Evolutionary conservation across 1,284 basidiomycete species (phyloP), one percentile per base, ranked within the genome.

Genomic region (Ceratobasidium sp.): DNA sequence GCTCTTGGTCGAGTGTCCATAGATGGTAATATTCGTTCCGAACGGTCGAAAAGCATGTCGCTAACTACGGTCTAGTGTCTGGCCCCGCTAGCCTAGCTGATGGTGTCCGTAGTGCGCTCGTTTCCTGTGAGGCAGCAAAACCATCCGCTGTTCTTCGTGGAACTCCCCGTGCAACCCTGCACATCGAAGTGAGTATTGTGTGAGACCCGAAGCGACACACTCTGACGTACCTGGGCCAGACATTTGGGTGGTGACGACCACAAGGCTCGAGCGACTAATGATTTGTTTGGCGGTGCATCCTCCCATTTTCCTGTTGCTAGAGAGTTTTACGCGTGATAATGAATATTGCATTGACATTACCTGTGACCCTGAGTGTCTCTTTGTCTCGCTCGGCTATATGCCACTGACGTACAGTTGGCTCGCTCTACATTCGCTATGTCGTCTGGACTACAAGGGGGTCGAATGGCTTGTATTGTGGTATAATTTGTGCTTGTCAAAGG

Each of bases 1-100:
- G 81, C 85, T 48, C 29, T 76, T 3, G 85, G 85, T 6, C 81
- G 84, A 27, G 83, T 87, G 9, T 86, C 85, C 27, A 85, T 87
- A 9, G 85, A 86, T 80, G 85, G 86, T 86, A 74, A 76, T 79
- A 34, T 22, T 19, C 41, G 59, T 24, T 29, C 24, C 34, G 48
- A 34, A 4, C 41, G 39, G 49, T 34, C 8, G 16, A 16, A 29
- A 24, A 13, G 19, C 11, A 37, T 16, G 19, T 51, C 63, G n/a
- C 65, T 77, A 24, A 72, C n/a, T 22, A 48, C 69, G 53, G 65
- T 1, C 51, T 76, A 87, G 86, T 86, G 43, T 84, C 85, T 46
- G 85, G 86, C 2, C 85, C 86, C 19, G 80, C 83, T 43, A 79
- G 79, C 2, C 77, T 87, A 31, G 82, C 85, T 1, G 79, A 83